Base-by-base conservation (phyloP, 176 grass and related monocot species). In the Ampelocalamus luodianensis region DNA sequence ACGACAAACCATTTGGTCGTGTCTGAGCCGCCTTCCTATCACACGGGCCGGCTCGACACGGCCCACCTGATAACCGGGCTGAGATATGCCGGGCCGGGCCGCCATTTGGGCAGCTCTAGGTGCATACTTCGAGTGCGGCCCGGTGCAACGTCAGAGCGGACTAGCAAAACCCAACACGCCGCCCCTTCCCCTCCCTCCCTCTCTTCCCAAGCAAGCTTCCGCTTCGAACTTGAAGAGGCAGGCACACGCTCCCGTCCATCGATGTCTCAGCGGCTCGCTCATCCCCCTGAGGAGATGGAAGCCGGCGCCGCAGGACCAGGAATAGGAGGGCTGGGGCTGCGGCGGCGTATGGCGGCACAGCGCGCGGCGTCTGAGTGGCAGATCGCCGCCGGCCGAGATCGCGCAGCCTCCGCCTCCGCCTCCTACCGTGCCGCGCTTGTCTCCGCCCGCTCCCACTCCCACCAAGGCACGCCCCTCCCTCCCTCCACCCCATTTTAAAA, bases 391-490 rank as follows among this genome's bases (percentile, higher is more conserved):
- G 43, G 15, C 62, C 60, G 78, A 23, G 87, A 90, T 13, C 72
- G 67, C 22, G 17, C 15, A 13, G 65, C 62, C 37, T 82, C 59
- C 48, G 48, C 65, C 65, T 68, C 80, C 42, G 67, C 59, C 53
- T 42, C 81, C 53, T 86, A 81, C 90, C 71, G 72, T 78, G 84
- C 48, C 36, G 83, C 66, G 24, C 37, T 86, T 24, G 50, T n/a
- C 77, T 92, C 85, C 37, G 65, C 82, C 26, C 62, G 62, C 65
- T 83, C 76, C 54, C 18, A 68, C 77, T 75, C 87, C 45, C 49
- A 73, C 4, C 49, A 60, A 84, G 92, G 94, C 74, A 88, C 56
- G 36, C 38, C 16, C 67, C 44, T 42, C 53, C 64, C 38, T 45
- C 11, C 44, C 23, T 29, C 73, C 11, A 22, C 6, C 24, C 39